Base-by-base conservation (phyloP, 2,329 filamentous ascomycete species). In the Coccinonectria pachysandricola region DNA sequence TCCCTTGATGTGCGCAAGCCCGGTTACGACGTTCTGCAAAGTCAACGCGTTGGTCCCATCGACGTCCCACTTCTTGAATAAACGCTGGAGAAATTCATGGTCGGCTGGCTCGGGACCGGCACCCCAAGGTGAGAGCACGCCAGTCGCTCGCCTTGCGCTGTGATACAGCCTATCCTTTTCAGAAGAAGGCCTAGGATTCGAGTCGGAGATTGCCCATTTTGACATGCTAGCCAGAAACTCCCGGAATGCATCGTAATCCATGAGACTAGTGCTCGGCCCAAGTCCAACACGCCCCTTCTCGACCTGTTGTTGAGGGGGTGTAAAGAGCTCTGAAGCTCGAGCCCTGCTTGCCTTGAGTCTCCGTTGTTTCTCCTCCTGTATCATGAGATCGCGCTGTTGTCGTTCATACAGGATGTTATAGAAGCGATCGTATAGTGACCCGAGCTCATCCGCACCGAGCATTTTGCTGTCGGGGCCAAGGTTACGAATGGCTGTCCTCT, bases 201-300 rank as follows among this genome's bases (percentile, higher is more conserved):
- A 77, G 50, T 96, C 91, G 1, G 85, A 83, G 15, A 93, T 78
- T 2, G 91, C 91, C 91, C 91, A 98, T 60, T 78, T 88, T 2
- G 86, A 73, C 42, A 95, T 82, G 23, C 76, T 79, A 4, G 91
- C 86, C 22, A 98, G 64, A 43, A 98, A 96, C 46, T 96, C 87
- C 31, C 88, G 70, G 57, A 96, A 98, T 2, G 82, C 86, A 53
- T 94, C 84, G 48, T 96, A 98, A 53, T 96, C 87, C 91, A 98
- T 98, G 40, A 87, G 68, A 15, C 80, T 92, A 9, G 85, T 84
- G 53, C 85, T 95, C 6, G 85, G 79, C 0, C 87, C 88, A 1
- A 95, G 66, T 1, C 84, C 88, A 11, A 95, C 85, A 27, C 88
- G 73, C 1, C 86, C 87, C 49, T 83, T 82, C 52, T 94, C 85